Conservation (phyloP, 2,329 filamentous ascomycete species). For the Penicillium sp. region DNA sequence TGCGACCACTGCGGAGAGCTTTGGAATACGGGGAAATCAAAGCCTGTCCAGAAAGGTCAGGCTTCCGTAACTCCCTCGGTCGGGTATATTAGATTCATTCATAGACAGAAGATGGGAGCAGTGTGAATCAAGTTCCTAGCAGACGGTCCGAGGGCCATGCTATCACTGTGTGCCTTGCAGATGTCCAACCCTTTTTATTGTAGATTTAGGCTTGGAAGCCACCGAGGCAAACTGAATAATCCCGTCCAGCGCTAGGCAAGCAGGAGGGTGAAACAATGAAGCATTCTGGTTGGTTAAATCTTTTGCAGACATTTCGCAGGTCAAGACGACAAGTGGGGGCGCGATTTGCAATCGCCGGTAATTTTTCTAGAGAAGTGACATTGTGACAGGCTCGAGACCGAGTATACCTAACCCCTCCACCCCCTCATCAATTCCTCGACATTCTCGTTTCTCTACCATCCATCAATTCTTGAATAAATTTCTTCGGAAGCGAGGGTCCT, state of each 20-base stretch:
- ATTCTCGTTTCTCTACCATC: neutral
- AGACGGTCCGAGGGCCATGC: neutral
- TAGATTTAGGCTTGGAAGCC: neutral
- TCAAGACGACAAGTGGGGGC: constrained; percentile 11
- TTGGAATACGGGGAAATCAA: neutral
- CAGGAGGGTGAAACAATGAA: constrained; percentile 3
- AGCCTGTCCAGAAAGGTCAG: neutral
- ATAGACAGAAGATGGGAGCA: neutral
- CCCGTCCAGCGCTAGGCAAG: neutral
- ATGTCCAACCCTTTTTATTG: neutral
- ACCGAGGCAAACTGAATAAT: neutral
- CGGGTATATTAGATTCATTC: neutral
- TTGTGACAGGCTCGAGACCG: neutral
- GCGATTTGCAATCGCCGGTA: constrained; percentile 11
- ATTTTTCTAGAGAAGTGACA: constrained; percentile 1
- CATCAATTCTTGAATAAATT: neutral
- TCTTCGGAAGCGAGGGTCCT: neutral
- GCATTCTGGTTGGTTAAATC: constrained; percentile 11
- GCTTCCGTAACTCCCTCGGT: too few species aligned
- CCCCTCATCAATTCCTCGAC: neutral
- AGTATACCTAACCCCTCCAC: constrained; percentile 12
- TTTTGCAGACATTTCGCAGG: neutral
- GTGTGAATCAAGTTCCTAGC: neutral
- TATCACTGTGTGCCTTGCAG: neutral
- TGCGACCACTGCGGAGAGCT: neutral